Percentiles rank a stretch among this genome's conserved stretches.
Evolutionary conservation across 2,329 filamentous ascomycete species (phyloP).

Genomic region (Hortaea werneckii): DNA sequence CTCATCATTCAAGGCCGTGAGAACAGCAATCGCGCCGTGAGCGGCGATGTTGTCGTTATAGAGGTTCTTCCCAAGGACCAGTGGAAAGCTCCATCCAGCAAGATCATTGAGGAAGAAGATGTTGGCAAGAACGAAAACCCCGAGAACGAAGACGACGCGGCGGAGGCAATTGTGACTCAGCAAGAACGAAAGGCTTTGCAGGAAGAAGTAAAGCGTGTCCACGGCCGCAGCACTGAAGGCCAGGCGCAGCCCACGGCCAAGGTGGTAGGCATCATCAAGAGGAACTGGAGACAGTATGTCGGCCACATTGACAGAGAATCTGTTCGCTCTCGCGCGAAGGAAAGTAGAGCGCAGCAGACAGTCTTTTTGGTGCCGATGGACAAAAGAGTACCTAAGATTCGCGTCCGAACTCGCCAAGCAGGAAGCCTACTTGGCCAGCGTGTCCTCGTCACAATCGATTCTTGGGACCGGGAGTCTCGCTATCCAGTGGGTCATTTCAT

Average conservation of each 20-base stretch:
- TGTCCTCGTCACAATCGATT: constrained; percentile 84
- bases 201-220: constrained; percentile 79
- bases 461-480: constrained; percentile 86
- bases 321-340: constrained; percentile 59
- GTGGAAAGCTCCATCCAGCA: constrained; percentile 92
- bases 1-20: constrained; percentile 83
- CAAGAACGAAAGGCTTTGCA: constrained; percentile 78
- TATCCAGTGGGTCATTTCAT: constrained; percentile 93
- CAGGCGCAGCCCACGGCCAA: constrained; percentile 80
- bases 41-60: constrained; percentile 85
- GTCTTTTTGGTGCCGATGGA: constrained; percentile 98
- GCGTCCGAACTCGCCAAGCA: constrained; percentile 82
- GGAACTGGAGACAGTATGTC: constrained; percentile 97
- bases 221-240: constrained; percentile 65
- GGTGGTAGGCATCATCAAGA: constrained; percentile 84
- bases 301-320: constrained; percentile 88
- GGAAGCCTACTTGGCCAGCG: constrained; percentile 83
- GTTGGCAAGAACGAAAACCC: constrained; percentile 90
- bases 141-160: constrained; percentile 70
- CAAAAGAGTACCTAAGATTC: constrained; percentile 92
- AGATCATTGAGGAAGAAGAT: constrained; percentile 88
- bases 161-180: constrained; percentile 67
- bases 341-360: constrained; percentile 76
- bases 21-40: constrained; percentile 89
- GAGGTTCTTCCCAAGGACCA: constrained; percentile 88